Conservation (phyloP, 2,329 filamentous ascomycete genomes). For the Thelonectria discophora region DNA sequence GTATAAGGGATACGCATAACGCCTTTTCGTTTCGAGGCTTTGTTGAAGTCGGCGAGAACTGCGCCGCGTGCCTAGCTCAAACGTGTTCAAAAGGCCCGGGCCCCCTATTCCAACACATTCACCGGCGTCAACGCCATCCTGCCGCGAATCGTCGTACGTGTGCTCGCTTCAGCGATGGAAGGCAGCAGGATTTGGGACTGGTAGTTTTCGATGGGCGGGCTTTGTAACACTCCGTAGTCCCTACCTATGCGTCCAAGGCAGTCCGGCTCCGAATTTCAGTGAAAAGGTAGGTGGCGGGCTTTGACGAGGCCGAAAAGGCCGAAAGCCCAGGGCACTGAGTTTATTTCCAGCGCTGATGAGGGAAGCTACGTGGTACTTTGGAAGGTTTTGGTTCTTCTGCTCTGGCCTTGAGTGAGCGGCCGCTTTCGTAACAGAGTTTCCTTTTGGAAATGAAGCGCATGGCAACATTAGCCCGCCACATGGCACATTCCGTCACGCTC, state of each 20-base stretch:
- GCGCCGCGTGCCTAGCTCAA: background rate
- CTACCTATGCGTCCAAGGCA: background rate
- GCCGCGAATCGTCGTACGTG: constrained; percentile 14
- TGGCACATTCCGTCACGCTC: too few relatives aligned
- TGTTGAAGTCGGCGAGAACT: constrained; percentile 4
- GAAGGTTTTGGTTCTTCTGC: too few relatives aligned
- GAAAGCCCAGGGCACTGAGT: background rate
- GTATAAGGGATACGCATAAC: background rate
- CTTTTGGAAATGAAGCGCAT: too few relatives aligned
- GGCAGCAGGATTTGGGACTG: too few relatives aligned
- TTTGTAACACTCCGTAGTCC: background rate
- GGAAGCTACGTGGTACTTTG: too few relatives aligned
- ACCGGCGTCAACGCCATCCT: background rate
- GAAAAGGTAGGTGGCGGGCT: background rate
- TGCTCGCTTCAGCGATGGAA: background rate
- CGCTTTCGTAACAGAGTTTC: too few relatives aligned
- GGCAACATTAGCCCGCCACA: too few relatives aligned
- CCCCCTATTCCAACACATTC: background rate
- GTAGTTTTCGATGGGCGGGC: background rate
- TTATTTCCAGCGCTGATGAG: too few relatives aligned
- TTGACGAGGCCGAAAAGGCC: background rate
- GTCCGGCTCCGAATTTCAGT: background rate
- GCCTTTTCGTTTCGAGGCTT: constrained; percentile 6
- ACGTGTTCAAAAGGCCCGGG: too few relatives aligned
- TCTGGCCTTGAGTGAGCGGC: too few relatives aligned